Base-by-base conservation (phyloP, 164 flowering plant species). In the Hamamelis virginiana region DNA sequence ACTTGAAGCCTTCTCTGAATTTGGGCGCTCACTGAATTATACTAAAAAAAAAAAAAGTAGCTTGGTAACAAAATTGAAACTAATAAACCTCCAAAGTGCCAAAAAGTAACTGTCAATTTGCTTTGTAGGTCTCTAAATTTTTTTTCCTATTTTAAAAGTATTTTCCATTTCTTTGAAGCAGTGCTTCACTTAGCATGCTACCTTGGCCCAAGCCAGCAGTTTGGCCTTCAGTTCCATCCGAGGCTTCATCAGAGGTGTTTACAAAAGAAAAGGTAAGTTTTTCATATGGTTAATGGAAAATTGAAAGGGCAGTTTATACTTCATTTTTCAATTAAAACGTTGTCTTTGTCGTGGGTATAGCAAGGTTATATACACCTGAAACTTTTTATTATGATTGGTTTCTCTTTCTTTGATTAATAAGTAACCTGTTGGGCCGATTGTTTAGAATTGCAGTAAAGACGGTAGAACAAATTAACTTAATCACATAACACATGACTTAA, bases 131-230 rank as follows among this genome's bases (percentile, higher is more conserved):
- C 12, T n/a, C 44, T 46, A 52, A 59, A 43, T 47, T 46, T 21
- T n/a, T 62, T 64, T 67, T 6, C 13, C 14, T 48, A 8, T 63
- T 1, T 25, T 28, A 14, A 26, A 26, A 10, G 8, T 45, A n/a
- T 33, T 57, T 46, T 61, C 50, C 26, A 43, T 72, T 50, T 64
- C n/a, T 77, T 61, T 65, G 65, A 66, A 44, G 57, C 89, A 95
- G 99, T 83, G 96, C 97, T 66, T 85, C 88, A 64, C 89, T 92
- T 62, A 92, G 99, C 82, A 91, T 95, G 97, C 83, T 95, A 55
- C 94, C 98, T 64, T 95, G 99, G 99, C 97, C 99, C 52, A 95
- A 87, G 80, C 97, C 97, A 62, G 84, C 86, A 41, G 81, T 87
- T 65, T 95, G 99, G 99, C 99, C 99, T 73, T 78, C 84, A 59